Evolutionary conservation across 495 filamentous ascomycete genomes (phyloP), one percentile per base, ranked within the genome.

Genomic region (Articulospora tetracladia): DNA sequence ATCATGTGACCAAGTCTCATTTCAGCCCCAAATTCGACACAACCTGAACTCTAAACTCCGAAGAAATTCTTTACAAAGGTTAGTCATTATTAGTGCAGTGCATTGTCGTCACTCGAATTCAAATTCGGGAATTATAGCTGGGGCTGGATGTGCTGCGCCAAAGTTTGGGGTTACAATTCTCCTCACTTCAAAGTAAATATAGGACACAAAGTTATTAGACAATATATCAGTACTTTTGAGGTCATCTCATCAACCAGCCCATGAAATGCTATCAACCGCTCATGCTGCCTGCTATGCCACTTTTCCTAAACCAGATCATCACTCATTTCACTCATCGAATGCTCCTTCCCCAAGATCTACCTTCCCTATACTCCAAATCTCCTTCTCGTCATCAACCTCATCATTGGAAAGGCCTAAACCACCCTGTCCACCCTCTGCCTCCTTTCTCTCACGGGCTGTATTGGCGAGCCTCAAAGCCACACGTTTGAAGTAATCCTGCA

Each of bases 401-500:
- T 98, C 94, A 70, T 88, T 91, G 15, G 84, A 84, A 65, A 97
- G 70, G 1, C 90, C 92, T 44, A 97, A 69, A 12, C 93, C 91
- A 15, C 93, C 93, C 55, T 86, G 81, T 6, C 93, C 94, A 52
- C 92, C 92, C 70, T 96, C 91, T 8, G 95, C 95, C 66, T 95
- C 90, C 68, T 80, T 88, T 66, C 93, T 80, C 71, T 98, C 94
- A 61, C 91, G 80, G 0, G 91, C 90, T 70, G 97, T 94, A 55
- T 74, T 82, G 1, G 86, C 93, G 20, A 98, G 73, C 65, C 92
- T 81, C 57, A 96, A 72, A 15, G 90, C 90, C 46, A 98, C 86
- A 17, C 95, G 81, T 79, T 96, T 97, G 76, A 98, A 98, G 75
- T 98, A 98, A 67, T 98, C 94, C 47, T 87, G 83, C 90, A 98